Evolutionary conservation across 2,329 filamentous ascomycete species (phyloP).

Genomic region (Fusarium bulbicola): DNA sequence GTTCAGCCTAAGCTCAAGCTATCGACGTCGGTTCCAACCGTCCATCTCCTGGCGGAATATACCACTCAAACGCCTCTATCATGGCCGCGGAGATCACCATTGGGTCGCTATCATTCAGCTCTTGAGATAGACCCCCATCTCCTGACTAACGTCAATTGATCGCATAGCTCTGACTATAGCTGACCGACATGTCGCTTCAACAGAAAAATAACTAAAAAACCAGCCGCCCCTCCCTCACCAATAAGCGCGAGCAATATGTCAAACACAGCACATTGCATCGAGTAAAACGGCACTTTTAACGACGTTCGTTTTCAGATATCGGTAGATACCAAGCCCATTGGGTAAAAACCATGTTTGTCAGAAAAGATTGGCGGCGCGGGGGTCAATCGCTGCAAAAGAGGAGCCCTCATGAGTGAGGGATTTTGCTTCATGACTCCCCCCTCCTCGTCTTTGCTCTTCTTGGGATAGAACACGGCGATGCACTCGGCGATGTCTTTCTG

Average conservation of each 20-base stretch:
- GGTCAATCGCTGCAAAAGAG: slow-evolving; percentile 13
- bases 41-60: neutral
- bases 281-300: slow-evolving; percentile 31
- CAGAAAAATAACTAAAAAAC: slow-evolving; percentile 25
- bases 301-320: slow-evolving; percentile 25
- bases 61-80: neutral
- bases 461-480: slow-evolving; percentile 38
- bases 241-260: slow-evolving; percentile 21
- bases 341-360: slow-evolving; percentile 24
- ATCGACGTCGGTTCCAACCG: slow-evolving; percentile 13
- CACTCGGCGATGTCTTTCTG: slow-evolving; percentile 25
- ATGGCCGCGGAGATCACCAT: slow-evolving; percentile 19
- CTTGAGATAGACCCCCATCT: slow-evolving; percentile 21
- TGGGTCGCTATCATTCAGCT: slow-evolving; percentile 6
- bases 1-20: slow-evolving; percentile 7
- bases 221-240: slow-evolving; percentile 30
- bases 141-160: slow-evolving; percentile 22
- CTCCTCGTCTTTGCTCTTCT: slow-evolving; percentile 29
- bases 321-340: slow-evolving; percentile 32
- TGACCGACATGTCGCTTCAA: slow-evolving; percentile 34
- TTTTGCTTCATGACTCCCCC: slow-evolving; percentile 29
- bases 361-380: slow-evolving; percentile 24
- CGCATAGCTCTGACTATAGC: slow-evolving; percentile 1
- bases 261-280: slow-evolving; percentile 38
- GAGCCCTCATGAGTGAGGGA: slow-evolving; percentile 34